phyloP scores from a whole-genome alignment of 2,329 filamentous ascomycete genomes.

The Penicillium sp. region DNA sequence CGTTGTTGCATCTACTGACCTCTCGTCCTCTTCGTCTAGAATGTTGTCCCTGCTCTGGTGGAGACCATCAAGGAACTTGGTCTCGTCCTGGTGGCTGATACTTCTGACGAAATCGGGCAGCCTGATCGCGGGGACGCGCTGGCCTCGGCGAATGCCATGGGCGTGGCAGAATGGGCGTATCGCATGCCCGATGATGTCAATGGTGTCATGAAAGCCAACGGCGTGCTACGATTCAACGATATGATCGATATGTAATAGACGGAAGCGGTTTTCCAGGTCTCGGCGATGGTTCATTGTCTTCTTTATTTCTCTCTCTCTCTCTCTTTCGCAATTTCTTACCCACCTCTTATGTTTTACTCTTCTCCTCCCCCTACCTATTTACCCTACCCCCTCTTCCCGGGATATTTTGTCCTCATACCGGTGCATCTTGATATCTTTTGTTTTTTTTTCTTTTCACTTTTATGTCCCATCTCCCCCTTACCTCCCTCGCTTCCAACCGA shows the following conservation, averaged over 20 bases:
- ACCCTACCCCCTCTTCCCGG: no score
- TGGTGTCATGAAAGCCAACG: slow-evolving; percentile 76
- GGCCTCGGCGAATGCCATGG: slow-evolving; percentile 22
- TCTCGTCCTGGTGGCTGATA: slow-evolving; percentile 84
- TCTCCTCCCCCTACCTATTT: no score
- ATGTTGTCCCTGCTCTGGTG: slow-evolving; percentile 85
- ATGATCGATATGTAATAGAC: slow-evolving; percentile 64
- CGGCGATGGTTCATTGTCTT: not conserved
- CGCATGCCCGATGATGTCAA: slow-evolving; percentile 75
- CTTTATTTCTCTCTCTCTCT: no score
- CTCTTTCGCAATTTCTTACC: no score
- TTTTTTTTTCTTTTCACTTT: no score
- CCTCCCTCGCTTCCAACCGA: no score
- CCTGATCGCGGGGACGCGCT: slow-evolving; percentile 20
- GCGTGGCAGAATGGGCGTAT: slow-evolving; percentile 36
- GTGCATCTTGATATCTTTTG: no score
- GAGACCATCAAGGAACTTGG: slow-evolving; percentile 93
- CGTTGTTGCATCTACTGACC: not conserved
- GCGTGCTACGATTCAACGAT: slow-evolving; percentile 87
- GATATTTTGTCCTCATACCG: no score
- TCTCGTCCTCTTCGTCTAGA: slow-evolving; percentile 48
- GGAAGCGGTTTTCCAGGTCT: not conserved
- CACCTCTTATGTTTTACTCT: no score
- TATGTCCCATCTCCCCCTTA: no score
- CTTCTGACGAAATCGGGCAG: slow-evolving; percentile 53